These are phyloP conservation scores for Ephemerocybe angulata DNA, from an alignment of 768 basidiomycete species.

Conservation along the genomic window DNA sequence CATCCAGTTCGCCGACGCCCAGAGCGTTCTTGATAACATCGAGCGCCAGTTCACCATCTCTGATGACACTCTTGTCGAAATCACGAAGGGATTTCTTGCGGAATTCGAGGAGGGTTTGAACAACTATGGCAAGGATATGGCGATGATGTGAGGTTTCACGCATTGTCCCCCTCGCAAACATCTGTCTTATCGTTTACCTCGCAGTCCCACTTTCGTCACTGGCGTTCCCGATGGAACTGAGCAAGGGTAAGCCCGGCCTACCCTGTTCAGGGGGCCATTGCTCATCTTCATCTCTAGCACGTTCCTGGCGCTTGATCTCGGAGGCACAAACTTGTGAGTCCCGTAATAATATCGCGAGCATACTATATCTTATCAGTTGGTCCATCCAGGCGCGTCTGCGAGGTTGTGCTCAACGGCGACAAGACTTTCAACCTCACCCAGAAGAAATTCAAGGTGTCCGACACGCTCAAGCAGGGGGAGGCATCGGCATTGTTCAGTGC, in stretches of 20 bases:
- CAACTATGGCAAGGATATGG: conserved; percentile 76
- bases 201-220: conserved; percentile 91
- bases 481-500: conserved; percentile 83
- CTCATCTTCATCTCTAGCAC: conserved; percentile 51
- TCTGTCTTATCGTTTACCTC: conserved; percentile 11
- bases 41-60: conserved; percentile 70
- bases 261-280: conserved; percentile 1
- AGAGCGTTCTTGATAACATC: conserved; percentile 58
- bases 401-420: conserved; percentile 87
- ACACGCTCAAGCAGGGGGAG: conserved; percentile 89
- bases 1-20: conserved; percentile 37
- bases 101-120: conserved; percentile 76
- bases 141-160: conserved; percentile 94
- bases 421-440: conserved; percentile 87
- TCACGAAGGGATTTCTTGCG: conserved; percentile 75
- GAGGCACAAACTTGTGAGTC: conserved; percentile 93
- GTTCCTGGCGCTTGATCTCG: conserved; percentile 93
- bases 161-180: too few species aligned
- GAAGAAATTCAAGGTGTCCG: conserved; percentile 96
- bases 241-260: conserved; percentile 63
- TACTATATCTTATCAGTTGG: conserved; percentile 7
- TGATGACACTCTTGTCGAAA: conserved; percentile 55
- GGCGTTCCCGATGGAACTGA: conserved; percentile 93
- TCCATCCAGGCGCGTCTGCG: conserved; percentile 78
- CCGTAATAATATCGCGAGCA: neutral